Percentiles rank a stretch among this genome's conserved stretches.
Evolutionary conservation across 1,284 basidiomycete species (phyloP).

Genomic region (Marasmius fiardii): DNA sequence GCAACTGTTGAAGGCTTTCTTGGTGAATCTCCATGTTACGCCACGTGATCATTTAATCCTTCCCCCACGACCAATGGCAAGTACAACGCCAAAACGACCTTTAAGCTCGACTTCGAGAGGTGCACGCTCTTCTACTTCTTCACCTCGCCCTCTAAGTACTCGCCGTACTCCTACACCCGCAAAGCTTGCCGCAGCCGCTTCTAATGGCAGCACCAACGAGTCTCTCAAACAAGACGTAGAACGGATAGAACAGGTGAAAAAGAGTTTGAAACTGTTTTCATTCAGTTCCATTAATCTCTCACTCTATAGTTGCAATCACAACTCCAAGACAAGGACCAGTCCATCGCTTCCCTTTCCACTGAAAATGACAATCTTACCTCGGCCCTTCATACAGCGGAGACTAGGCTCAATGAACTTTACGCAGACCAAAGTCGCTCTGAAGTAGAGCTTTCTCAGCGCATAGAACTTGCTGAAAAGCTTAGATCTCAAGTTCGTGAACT

Average conservation of each 20-base stretch:
- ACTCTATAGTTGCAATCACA: slow-evolving; percentile 35
- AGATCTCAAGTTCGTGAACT: slow-evolving; percentile 73
- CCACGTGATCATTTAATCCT: slow-evolving; percentile 3
- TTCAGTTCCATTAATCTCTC: slow-evolving; percentile 12
- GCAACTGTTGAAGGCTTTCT: slow-evolving; percentile 7
- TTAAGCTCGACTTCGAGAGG: slow-evolving; percentile 31
- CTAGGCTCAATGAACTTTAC: slow-evolving; percentile 70
- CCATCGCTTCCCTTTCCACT: slow-evolving; percentile 51
- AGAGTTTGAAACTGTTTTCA: slow-evolving; percentile 18
- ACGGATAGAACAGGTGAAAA: slow-evolving; percentile 72
- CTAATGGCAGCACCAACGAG: slow-evolving; percentile 45
- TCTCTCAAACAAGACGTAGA: slow-evolving; percentile 74
- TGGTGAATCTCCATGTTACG: neutral
- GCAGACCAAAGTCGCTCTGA: slow-evolving; percentile 76
- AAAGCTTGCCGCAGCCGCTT: slow-evolving; percentile 27
- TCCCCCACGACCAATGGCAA: neutral
- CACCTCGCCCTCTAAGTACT: slow-evolving; percentile 40
- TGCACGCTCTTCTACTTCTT: slow-evolving; percentile 43
- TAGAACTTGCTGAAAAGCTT: slow-evolving; percentile 77
- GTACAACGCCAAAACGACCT: slow-evolving; percentile 9
- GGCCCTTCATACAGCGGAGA: slow-evolving; percentile 62
- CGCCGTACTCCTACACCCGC: slow-evolving; percentile 47
- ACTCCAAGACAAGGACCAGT: slow-evolving; percentile 73
- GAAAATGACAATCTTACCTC: slow-evolving; percentile 65
- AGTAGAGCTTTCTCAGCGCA: slow-evolving; percentile 69